Conservation (phyloP, 2,329 filamentous ascomycete species). For the Incumbomyces delicatus region DNA sequence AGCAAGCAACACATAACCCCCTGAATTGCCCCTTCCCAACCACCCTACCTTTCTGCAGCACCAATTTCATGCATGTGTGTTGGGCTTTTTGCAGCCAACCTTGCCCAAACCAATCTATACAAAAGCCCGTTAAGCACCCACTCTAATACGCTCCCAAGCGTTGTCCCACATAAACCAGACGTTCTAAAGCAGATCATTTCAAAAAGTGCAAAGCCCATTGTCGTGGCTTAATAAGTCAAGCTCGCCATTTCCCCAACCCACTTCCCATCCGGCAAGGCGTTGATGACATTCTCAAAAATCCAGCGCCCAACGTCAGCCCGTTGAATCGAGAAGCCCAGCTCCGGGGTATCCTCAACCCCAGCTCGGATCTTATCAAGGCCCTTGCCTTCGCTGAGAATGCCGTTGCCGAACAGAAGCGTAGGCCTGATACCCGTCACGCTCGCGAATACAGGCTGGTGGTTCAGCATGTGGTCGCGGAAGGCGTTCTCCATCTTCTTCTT, state of each 20-base stretch:
- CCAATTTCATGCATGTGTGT: no score
- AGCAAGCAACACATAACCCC: no score
- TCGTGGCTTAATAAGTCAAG: constrained; percentile 4
- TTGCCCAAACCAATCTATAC: no score
- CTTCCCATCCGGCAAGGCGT: background rate
- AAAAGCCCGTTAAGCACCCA: no score
- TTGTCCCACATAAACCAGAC: no score
- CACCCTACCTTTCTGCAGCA: no score
- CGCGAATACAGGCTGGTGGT: constrained; percentile 23
- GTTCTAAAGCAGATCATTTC: no score
- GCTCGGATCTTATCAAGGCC: constrained; percentile 23
- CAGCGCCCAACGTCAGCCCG: constrained; percentile 29
- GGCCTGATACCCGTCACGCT: constrained; percentile 26
- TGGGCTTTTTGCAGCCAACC: no score
- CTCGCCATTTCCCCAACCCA: constrained; percentile 6
- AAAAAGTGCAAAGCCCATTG: no score
- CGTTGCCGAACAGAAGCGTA: constrained; percentile 24
- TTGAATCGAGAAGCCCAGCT: constrained; percentile 27
- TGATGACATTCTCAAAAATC: constrained; percentile 25
- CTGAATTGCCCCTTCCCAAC: no score
- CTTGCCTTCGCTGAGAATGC: constrained; percentile 12
- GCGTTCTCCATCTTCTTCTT: constrained; percentile 30
- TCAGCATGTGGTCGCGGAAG: constrained; percentile 21
- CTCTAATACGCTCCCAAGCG: no score
- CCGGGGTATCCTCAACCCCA: constrained; percentile 22